These are phyloP conservation scores for Sporothrix dimorphospora DNA, from an alignment of 2,329 filamentous ascomycete species.

Conservation along the genomic window DNA sequence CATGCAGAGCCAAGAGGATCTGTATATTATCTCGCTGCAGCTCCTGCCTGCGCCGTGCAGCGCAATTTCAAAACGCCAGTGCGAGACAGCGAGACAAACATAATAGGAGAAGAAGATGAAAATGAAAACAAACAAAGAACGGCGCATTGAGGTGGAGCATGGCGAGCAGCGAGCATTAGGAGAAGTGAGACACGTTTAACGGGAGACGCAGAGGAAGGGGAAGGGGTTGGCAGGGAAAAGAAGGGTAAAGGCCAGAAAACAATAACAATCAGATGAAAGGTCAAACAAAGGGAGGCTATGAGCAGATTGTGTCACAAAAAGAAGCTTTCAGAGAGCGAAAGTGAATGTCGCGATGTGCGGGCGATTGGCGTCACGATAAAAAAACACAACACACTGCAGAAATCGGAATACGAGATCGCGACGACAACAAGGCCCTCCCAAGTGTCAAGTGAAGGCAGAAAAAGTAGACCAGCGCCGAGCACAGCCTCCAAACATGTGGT, in stretches of 20 bases:
- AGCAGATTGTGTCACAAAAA: neutral
- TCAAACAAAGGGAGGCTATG: neutral
- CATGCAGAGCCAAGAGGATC: neutral
- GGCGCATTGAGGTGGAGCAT: neutral
- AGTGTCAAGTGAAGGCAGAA: neutral
- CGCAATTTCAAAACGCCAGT: neutral
- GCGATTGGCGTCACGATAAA: neutral
- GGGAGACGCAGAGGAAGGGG: neutral
- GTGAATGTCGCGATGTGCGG: neutral
- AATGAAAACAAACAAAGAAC: conserved; percentile 11
- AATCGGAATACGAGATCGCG: conserved; percentile 6
- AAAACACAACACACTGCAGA: neutral
- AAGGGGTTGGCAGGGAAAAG: neutral
- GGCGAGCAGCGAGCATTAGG: neutral
- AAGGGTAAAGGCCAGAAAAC: neutral
- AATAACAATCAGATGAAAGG: neutral
- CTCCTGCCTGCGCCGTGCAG: neutral
- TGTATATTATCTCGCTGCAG: neutral
- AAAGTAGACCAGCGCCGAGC: neutral
- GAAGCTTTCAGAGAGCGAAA: neutral
- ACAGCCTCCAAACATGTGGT: neutral
- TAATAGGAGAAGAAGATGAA: neutral
- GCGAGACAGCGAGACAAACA: neutral
- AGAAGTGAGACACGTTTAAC: conserved; percentile 14
- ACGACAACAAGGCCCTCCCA: neutral